A percentile compares a stretch with the other conserved stretches of the same genome.
Conservation (phyloP, 169 alveolate genomes). For the Plasmodium blacklocki region DNA sequence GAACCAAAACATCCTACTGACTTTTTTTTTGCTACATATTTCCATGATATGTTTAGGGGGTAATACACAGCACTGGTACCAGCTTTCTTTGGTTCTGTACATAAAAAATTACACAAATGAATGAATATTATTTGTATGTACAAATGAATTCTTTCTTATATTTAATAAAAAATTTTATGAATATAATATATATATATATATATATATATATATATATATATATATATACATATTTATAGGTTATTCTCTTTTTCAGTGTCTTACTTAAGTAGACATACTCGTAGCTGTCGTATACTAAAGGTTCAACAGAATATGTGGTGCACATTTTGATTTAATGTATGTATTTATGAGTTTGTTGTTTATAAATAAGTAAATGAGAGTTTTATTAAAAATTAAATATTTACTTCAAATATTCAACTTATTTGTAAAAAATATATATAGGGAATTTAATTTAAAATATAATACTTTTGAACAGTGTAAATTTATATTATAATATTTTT, state of each 20-base stretch:
- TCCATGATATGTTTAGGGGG: conserved; percentile 48
- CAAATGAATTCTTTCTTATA: neutral
- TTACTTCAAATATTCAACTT: too few relatives aligned
- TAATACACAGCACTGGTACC: conserved; percentile 18
- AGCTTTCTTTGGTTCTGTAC: conserved; percentile 23
- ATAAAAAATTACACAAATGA: neutral
- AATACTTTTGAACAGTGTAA: too few relatives aligned
- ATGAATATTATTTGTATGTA: neutral
- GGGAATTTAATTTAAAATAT: too few relatives aligned
- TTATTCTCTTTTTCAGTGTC: neutral
- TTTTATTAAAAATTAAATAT: too few relatives aligned
- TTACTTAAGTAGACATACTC: conserved; percentile 58
- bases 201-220: too few relatives aligned
- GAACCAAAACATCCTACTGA: conserved; percentile 54
- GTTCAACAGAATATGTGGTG: conserved; percentile 5
- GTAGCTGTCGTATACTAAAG: conserved; percentile 24
- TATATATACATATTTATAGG: too few relatives aligned
- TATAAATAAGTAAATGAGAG: too few relatives aligned
- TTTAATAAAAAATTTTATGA: too few relatives aligned
- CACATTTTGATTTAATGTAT: neutral
- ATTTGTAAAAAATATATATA: too few relatives aligned
- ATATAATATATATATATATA: too few relatives aligned
- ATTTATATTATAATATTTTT: too few relatives aligned
- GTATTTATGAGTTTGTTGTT: neutral
- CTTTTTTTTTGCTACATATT: conserved; percentile 39